Conservation (phyloP, 495 filamentous ascomycete species). For the Aspergillus mulundensis region DNA sequence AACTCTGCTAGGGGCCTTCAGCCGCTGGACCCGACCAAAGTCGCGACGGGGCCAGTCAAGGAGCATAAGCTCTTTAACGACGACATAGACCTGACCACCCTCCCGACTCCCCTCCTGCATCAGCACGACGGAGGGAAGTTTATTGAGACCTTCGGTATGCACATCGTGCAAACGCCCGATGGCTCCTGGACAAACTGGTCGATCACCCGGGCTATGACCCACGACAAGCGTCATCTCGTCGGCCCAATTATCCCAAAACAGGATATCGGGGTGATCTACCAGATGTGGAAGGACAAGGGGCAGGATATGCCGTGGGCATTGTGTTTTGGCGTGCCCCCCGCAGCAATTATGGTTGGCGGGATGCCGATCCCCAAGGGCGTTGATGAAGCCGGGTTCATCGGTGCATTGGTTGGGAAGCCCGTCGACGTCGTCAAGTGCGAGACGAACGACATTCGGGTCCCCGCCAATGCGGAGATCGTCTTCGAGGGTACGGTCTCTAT, state of each 20-base stretch:
- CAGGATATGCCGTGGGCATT: conserved; percentile 35
- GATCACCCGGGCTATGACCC: conserved; percentile 34
- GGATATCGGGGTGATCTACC: conserved; percentile 30
- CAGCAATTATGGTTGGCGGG: conserved; percentile 31
- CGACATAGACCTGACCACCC: conserved; percentile 29
- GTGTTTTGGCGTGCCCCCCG: conserved; percentile 36
- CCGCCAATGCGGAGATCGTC: conserved; percentile 36
- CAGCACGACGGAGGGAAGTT: conserved; percentile 36
- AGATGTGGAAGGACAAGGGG: conserved; percentile 32
- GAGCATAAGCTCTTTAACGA: conserved; percentile 26
- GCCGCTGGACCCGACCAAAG: conserved; percentile 23
- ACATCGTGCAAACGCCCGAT: conserved; percentile 31
- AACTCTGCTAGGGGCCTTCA: conserved; percentile 12
- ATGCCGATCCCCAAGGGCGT: conserved; percentile 36
- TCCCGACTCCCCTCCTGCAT: conserved; percentile 31
- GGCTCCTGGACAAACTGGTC: conserved; percentile 38
- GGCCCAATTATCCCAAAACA: conserved; percentile 29
- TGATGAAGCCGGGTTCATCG: conserved; percentile 33
- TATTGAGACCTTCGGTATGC: conserved; percentile 32
- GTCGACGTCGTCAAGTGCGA: conserved; percentile 38
- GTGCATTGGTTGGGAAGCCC: conserved; percentile 26
- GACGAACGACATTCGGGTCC: conserved; percentile 32
- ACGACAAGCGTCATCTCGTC: conserved; percentile 24
- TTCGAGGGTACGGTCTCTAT: conserved; percentile 33
- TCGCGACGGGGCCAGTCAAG: conserved; percentile 27